phyloP scores from a whole-genome alignment of 2,329 filamentous ascomycete species.

The Paecilomyces fulvus region DNA sequence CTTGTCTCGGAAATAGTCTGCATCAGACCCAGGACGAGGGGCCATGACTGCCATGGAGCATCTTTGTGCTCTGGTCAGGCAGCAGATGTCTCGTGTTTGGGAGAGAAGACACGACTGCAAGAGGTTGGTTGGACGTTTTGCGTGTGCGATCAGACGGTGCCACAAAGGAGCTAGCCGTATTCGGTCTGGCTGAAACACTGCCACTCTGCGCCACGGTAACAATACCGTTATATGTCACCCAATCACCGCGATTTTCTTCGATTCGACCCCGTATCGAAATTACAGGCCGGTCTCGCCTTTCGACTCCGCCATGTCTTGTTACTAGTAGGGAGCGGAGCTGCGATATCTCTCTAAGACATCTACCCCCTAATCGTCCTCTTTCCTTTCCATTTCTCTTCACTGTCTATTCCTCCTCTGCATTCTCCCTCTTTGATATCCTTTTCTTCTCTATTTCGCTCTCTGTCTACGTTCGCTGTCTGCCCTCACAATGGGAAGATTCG shows the following conservation, averaged over 20 bases:
- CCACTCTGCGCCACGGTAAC: neutral
- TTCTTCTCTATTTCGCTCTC: neutral
- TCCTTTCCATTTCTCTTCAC: neutral
- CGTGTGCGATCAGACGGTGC: neutral
- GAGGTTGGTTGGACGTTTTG: slow-evolving; percentile 1
- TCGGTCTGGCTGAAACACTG: slow-evolving; percentile 4
- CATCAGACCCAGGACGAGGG: slow-evolving; percentile 36
- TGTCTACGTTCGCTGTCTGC: neutral
- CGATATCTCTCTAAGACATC: neutral
- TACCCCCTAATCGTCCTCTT: neutral
- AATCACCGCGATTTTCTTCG: neutral
- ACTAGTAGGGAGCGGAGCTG: neutral
- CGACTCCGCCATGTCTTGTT: neutral
- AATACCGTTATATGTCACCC: neutral
- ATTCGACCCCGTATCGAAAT: neutral
- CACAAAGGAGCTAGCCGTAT: neutral
- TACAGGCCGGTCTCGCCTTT: neutral
- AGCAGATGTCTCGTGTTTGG: slow-evolving; percentile 1
- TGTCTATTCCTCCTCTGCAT: neutral
- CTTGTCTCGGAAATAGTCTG: slow-evolving; percentile 41
- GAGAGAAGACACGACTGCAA: neutral
- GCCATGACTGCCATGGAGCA: slow-evolving; percentile 26
- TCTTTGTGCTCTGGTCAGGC: slow-evolving; percentile 7
- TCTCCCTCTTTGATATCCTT: neutral
- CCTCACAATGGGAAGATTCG: slow-evolving; percentile 17